Evolutionary conservation across 495 filamentous ascomycete genomes (phyloP).

Genomic region (Bathelium albidoporum): DNA sequence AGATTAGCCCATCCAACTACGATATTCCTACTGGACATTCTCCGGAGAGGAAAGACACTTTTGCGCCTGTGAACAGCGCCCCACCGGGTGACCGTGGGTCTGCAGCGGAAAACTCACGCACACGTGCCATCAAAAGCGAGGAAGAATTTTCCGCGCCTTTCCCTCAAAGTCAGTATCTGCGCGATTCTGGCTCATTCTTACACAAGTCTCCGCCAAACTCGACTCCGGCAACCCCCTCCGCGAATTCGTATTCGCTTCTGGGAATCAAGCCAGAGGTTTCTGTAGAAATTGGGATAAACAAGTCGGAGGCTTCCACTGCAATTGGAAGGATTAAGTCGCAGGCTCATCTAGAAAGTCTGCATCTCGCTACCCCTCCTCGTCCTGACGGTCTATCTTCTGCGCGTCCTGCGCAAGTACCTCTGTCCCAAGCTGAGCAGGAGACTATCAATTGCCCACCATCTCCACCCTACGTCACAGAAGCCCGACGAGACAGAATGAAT

Average conservation of each 20-base stretch:
- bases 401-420: background rate
- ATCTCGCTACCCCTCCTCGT: background rate
- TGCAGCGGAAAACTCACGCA: background rate
- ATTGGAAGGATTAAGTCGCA: background rate
- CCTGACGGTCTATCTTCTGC: background rate
- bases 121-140: too few species aligned
- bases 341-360: background rate
- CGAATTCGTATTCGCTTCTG: too few species aligned
- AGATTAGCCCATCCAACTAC: background rate
- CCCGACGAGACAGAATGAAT: conserved; percentile 21
- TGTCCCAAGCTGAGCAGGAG: background rate
- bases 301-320: too few species aligned
- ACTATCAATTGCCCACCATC: conserved; percentile 10
- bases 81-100: background rate
- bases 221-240: background rate
- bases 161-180: too few species aligned
- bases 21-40: background rate
- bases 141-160: too few species aligned
- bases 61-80: background rate
- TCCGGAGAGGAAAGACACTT: background rate
- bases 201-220: too few species aligned
- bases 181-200: too few species aligned
- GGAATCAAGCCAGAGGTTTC: too few species aligned
- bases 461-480: conserved; percentile 1
- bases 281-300: too few species aligned